Conservation (phyloP, 2,329 filamentous ascomycete species). For the Xylariomycetidae sp. region DNA sequence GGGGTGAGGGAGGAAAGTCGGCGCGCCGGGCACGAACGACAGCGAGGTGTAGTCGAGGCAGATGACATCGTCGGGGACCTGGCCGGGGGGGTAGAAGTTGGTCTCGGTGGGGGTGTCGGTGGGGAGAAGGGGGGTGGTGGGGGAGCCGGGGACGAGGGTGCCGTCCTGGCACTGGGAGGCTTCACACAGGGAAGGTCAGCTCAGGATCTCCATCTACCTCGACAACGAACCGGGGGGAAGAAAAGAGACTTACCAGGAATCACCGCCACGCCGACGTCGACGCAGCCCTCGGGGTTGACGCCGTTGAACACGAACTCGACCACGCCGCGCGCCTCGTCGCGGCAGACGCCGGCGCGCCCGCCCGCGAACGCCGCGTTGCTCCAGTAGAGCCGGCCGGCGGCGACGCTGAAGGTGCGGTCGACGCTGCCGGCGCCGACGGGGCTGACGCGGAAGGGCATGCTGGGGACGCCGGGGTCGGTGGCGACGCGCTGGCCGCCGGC, state of each 20-base stretch:
- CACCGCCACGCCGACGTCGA: constrained; percentile 10
- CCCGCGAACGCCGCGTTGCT: constrained; percentile 17
- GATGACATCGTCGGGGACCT: constrained; percentile 9
- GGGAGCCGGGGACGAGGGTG: neutral
- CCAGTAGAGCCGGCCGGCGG: constrained; percentile 20
- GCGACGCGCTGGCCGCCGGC: constrained; percentile 13
- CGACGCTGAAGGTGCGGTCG: constrained; percentile 14
- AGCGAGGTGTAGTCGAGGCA: constrained; percentile 11
- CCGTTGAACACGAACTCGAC: no score
- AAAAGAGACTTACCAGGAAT: constrained; percentile 6
- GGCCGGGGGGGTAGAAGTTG: constrained; percentile 7
- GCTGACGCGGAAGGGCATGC: constrained; percentile 9
- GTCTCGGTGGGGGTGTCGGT: constrained; percentile 2
- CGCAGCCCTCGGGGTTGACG: constrained; percentile 15
- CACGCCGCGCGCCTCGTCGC: no score
- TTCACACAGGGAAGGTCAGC: no score
- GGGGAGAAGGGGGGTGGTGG: constrained; percentile 1
- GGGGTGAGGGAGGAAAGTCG: constrained; percentile 14
- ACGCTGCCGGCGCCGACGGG: constrained; percentile 6
- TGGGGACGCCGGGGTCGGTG: constrained; percentile 11
- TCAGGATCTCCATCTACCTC: no score
- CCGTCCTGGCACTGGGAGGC: constrained; percentile 1
- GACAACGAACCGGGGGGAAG: no score
- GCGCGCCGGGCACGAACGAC: constrained; percentile 11
- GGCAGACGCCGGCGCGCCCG: constrained; percentile 22